phyloP scores from a whole-genome alignment of 1,284 basidiomycete species.

The Clitocybe nebularis region DNA sequence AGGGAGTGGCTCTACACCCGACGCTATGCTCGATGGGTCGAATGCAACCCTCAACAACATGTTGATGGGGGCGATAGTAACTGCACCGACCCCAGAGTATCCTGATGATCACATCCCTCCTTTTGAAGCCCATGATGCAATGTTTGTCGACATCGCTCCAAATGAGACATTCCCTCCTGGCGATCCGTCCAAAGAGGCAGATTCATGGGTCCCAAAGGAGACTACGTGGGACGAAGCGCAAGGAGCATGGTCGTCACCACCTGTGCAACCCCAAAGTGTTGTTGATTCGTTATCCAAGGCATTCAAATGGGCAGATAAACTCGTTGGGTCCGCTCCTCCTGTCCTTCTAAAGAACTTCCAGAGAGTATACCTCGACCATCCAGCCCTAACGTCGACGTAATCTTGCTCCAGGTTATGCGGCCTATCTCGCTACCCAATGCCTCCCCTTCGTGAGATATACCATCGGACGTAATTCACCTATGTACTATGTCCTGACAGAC shows the following conservation, averaged over 20 bases:
- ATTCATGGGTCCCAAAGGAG: background rate
- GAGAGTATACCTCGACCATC: background rate
- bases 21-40: background rate
- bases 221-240: background rate
- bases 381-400: background rate
- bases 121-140: background rate
- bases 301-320: background rate
- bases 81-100: background rate
- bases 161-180: background rate
- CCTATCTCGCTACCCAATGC: too few species aligned
- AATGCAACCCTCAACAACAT: background rate
- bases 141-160: background rate
- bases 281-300: background rate
- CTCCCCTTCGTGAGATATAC: too few species aligned
- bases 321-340: background rate
- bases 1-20: background rate
- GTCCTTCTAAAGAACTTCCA: background rate
- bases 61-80: background rate
- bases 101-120: background rate
- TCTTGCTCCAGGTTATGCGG: too few species aligned
- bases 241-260: background rate
- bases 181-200: constrained; percentile 5
- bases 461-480: too few species aligned
- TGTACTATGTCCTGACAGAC: too few species aligned
- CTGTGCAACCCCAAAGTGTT: background rate